Evolutionary conservation across 2,329 filamentous ascomycete species (phyloP).

Genomic region (Graphilbum fragrans): DNA sequence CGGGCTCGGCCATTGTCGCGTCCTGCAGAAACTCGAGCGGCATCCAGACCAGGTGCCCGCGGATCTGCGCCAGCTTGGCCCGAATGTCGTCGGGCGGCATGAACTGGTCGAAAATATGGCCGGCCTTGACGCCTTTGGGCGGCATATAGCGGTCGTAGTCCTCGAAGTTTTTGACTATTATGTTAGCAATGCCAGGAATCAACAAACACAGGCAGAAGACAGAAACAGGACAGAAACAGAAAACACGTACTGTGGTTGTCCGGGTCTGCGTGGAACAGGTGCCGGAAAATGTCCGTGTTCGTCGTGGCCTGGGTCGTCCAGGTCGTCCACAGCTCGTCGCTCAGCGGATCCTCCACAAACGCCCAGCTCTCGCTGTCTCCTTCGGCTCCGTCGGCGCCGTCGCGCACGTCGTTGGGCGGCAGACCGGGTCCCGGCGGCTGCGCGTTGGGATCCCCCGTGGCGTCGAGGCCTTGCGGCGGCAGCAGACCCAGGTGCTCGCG

Average conservation of each 20-base stretch:
- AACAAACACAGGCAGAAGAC: neutral
- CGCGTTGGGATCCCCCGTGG: constrained; percentile 60
- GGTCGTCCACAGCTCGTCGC: constrained; percentile 51
- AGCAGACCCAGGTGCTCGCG: constrained; percentile 84
- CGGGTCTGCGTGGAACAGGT: constrained; percentile 77
- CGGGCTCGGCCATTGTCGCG: constrained; percentile 79
- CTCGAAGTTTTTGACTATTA: constrained; percentile 66
- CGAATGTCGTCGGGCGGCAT: constrained; percentile 62
- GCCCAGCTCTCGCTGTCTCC: constrained; percentile 44
- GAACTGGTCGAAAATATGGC: constrained; percentile 77
- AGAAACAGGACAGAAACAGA: neutral
- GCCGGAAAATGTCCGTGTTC: constrained; percentile 66
- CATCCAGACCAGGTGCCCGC: constrained; percentile 90
- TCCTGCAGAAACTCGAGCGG: constrained; percentile 78
- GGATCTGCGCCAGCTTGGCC: constrained; percentile 63
- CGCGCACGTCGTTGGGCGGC: constrained; percentile 51
- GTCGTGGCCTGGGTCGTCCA: constrained; percentile 58
- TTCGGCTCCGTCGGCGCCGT: constrained; percentile 39
- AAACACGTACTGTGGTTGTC: constrained; percentile 59
- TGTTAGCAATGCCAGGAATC: neutral
- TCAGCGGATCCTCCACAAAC: constrained; percentile 60
- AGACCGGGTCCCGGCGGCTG: constrained; percentile 52
- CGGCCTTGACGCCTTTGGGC: constrained; percentile 59
- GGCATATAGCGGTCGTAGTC: constrained; percentile 77
- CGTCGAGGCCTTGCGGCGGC: constrained; percentile 58